phyloP scores from a whole-genome alignment of 2,329 filamentous ascomycete genomes.

The Pseudomassariella vexata region DNA sequence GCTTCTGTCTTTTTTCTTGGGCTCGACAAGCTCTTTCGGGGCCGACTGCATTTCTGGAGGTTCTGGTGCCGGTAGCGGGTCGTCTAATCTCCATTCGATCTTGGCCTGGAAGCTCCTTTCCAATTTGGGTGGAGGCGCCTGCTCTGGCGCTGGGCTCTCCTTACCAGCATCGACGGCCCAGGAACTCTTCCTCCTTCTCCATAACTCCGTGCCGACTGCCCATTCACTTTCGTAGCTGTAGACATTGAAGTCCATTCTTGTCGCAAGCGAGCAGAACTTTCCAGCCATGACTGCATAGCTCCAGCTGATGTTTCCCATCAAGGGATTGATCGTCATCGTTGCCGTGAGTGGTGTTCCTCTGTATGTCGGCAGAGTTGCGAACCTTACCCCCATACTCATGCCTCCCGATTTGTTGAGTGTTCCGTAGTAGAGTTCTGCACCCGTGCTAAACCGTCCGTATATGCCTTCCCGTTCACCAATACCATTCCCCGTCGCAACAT shows the following conservation, averaged over 20 bases:
- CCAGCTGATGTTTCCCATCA: slow-evolving; percentile 89
- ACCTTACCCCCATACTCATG: slow-evolving; percentile 80
- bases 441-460: slow-evolving; percentile 81
- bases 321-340: slow-evolving; percentile 84
- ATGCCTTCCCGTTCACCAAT: slow-evolving; percentile 50
- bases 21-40: slow-evolving; percentile 8
- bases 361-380: slow-evolving; percentile 77
- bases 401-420: slow-evolving; percentile 91
- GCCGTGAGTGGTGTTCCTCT: slow-evolving; percentile 88
- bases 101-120: slow-evolving; percentile 43
- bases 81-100: slow-evolving; percentile 42
- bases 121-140: slow-evolving; percentile 12
- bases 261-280: slow-evolving; percentile 75
- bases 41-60: slow-evolving; percentile 6
- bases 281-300: slow-evolving; percentile 90
- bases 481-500: slow-evolving; percentile 15
- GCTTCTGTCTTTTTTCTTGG: slow-evolving; percentile 32
- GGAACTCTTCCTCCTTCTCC: slow-evolving; percentile 61
- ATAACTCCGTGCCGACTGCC: slow-evolving; percentile 86
- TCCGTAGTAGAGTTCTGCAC: slow-evolving; percentile 92
- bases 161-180: slow-evolving; percentile 29
- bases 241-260: slow-evolving; percentile 92
- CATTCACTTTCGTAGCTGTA: slow-evolving; percentile 97
- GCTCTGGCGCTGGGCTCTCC: slow-evolving; percentile 14
- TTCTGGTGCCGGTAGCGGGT: slow-evolving; percentile 16